These are phyloP conservation scores for Pistacia vera DNA, from an alignment of 345 rosid genomes.

Conservation along the genomic window DNA sequence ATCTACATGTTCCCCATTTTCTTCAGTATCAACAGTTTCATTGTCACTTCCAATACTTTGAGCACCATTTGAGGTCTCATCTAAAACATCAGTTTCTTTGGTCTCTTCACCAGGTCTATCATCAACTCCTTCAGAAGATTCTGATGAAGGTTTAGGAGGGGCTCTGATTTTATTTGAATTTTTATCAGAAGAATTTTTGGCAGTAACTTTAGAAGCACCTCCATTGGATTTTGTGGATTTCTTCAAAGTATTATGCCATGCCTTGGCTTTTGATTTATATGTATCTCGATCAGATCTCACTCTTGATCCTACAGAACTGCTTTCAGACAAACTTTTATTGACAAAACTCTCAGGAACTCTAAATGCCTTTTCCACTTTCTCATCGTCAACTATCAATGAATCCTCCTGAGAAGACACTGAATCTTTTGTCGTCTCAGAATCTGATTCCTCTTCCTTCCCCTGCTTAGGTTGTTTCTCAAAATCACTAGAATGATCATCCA, in stretches of 20 bases:
- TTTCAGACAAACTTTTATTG: slow-evolving; percentile 26
- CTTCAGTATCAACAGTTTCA: slow-evolving; percentile 62
- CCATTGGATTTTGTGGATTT: slow-evolving; percentile 35
- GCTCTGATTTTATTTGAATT: slow-evolving; percentile 26
- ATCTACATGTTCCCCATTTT: slow-evolving; percentile 45
- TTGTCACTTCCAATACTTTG: slow-evolving; percentile 60
- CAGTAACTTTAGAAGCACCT: slow-evolving; percentile 36
- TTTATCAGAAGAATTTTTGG: slow-evolving; percentile 27
- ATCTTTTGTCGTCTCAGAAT: slow-evolving; percentile 54
- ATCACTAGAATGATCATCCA: slow-evolving; percentile 43
- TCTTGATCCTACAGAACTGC: slow-evolving; percentile 25
- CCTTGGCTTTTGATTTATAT: slow-evolving; percentile 27
- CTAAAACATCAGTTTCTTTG: slow-evolving; percentile 59
- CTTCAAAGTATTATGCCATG: slow-evolving; percentile 25
- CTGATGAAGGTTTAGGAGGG: slow-evolving; percentile 41
- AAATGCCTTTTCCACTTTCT: slow-evolving; percentile 44
- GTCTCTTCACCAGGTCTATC: slow-evolving; percentile 41
- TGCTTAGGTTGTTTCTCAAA: slow-evolving; percentile 42
- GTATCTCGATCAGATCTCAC: slow-evolving; percentile 28
- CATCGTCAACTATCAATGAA: slow-evolving; percentile 45
- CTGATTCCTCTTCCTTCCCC: slow-evolving; percentile 56
- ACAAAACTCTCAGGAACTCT: slow-evolving; percentile 31
- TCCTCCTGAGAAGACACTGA: slow-evolving; percentile 61
- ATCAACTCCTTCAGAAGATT: slow-evolving; percentile 48
- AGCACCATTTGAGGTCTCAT: slow-evolving; percentile 63